phyloP scores from a whole-genome alignment of 768 basidiomycete species.

The Phallus indusiatus region DNA sequence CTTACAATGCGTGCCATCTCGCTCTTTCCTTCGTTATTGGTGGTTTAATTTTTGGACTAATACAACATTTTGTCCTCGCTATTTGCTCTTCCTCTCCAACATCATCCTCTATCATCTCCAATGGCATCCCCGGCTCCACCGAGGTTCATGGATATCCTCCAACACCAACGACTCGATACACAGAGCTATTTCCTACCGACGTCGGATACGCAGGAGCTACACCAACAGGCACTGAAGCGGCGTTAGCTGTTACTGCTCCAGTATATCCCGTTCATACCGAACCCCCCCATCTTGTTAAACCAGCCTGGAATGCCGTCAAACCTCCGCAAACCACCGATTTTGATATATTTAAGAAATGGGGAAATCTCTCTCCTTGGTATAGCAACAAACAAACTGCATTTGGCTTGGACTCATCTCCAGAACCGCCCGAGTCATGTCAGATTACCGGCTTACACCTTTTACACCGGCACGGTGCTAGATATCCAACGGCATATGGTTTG shows the following conservation, averaged over 20 bases:
- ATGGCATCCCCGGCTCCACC: slow-evolving; percentile 61
- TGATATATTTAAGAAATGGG: slow-evolving; percentile 70
- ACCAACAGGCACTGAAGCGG: slow-evolving; percentile 34
- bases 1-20: slow-evolving; percentile 4
- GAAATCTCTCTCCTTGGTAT: slow-evolving; percentile 82
- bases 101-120: background rate
- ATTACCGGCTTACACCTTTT: slow-evolving; percentile 70
- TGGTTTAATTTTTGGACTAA: background rate
- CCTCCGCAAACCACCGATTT: slow-evolving; percentile 24
- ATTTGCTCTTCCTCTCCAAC: background rate
- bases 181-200: slow-evolving; percentile 64
- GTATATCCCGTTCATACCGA: slow-evolving; percentile 68
- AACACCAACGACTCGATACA: slow-evolving; percentile 60
- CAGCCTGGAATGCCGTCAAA: slow-evolving; percentile 12
- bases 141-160: slow-evolving; percentile 65
- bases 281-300: slow-evolving; percentile 15
- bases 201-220: slow-evolving; percentile 74
- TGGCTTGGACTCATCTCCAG: slow-evolving; percentile 63
- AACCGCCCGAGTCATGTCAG: slow-evolving; percentile 57
- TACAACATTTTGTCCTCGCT: background rate
- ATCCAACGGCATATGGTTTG: slow-evolving; percentile 23
- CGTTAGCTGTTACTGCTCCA: slow-evolving; percentile 16
- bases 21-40: background rate
- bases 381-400: slow-evolving; percentile 56
- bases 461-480: slow-evolving; percentile 75